Evolutionary conservation across 2,329 filamentous ascomycete species (phyloP), one percentile per base, ranked within the genome.

Genomic region (Arthrinium phaeospermum): DNA sequence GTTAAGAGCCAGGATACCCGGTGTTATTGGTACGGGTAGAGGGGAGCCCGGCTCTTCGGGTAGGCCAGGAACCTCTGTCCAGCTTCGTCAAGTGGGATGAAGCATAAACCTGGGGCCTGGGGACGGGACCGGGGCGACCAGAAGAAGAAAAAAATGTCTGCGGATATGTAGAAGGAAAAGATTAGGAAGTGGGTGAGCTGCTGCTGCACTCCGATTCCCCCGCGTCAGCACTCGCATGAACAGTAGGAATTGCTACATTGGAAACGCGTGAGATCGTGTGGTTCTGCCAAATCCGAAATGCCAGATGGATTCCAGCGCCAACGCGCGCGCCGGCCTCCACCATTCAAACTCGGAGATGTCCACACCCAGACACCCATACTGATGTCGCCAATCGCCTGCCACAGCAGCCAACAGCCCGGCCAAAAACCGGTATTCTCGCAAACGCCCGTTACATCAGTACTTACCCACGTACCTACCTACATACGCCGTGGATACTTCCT

Each of bases 181-280:
- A 61, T 12, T 22, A 34, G 53, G 57, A 64, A 41, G 34, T 64
- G 34, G 57, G 41, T 24, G 8, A 12, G 22, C 13, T 37, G 19
- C 34, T 41, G 57, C 34, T 41, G 57, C 57, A 37, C 22, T 16
- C 30, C 14, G 14, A 5, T 34, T 51, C 51, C 51, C 14, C 24
- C 53, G 53, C 53, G 12, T 34, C 27, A 61, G 19, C 16, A 12
- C 16, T 61, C 34, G 34, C 34, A 64, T 41, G 57, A 41, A 41
- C 57, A 41, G 41, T 41, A 34, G 57, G 34, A 64, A 64, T 64
- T 24, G 34, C 30, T 13, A 10, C 57, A 64, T 41, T 41, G 34
- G 57, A 4, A 64, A 41, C 57, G 57, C 57, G 57, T 64, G 57
- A 64, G 57, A 64, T 64, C 19, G 57, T 64, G 57, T 64, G 34